These are phyloP conservation scores for Backusella westeae DNA, from an alignment of 192 early-diverging fungal genomes.

Conservation along the genomic window DNA sequence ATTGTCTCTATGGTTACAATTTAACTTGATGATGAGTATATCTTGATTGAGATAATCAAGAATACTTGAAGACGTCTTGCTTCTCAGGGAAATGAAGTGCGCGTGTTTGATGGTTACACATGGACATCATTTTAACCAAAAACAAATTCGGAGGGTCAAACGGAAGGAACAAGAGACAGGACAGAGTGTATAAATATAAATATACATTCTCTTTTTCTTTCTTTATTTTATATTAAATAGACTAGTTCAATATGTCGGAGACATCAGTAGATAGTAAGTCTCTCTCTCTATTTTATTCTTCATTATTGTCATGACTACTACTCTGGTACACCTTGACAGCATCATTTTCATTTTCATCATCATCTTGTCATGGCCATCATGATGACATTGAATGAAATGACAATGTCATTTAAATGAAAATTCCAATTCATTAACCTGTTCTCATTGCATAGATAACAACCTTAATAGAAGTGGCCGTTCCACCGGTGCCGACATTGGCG, in stretches of 20 bases:
- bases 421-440: neutral
- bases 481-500: constrained; percentile 35
- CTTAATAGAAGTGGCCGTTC: constrained; percentile 8
- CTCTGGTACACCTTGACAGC: neutral
- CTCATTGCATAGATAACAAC: neutral
- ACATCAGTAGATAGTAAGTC: neutral
- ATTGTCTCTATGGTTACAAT: no score
- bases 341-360: neutral
- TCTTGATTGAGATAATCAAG: no score
- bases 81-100: neutral
- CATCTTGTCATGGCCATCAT: neutral
- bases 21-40: no score
- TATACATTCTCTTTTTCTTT: neutral
- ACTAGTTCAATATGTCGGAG: neutral
- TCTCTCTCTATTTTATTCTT: neutral
- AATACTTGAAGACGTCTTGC: neutral
- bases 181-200: neutral
- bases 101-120: neutral
- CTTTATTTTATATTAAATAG: neutral
- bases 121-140: neutral
- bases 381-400: neutral
- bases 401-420: neutral
- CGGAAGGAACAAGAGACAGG: neutral
- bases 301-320: neutral
- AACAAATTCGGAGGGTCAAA: neutral